Evolutionary conservation across 2,329 filamentous ascomycete species (phyloP), one percentile per base, ranked within the genome.

Genomic region (Fusarium penzigii): DNA sequence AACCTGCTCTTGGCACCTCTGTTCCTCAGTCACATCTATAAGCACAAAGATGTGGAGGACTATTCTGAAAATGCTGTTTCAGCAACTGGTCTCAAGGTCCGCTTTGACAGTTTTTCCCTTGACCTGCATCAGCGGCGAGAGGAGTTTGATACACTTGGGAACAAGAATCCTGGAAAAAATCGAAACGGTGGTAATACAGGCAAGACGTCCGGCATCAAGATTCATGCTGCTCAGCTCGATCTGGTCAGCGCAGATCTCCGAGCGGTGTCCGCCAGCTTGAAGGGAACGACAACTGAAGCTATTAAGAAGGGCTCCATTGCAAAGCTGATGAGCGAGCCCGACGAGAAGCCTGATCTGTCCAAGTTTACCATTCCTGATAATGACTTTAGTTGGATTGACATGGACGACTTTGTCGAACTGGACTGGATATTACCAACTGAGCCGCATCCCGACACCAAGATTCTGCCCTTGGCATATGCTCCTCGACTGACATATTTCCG

Each of bases 371-470:
- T 99, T 45, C 93, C 94, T 0, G 94, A 99, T 69, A 90, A 95
- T 49, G 94, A 99, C 66, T 86, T 92, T 61, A 92, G 88, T 49
- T 99, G 94, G 94, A 92, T 99, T 57, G 94, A 99, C 66, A 97
- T 99, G 92, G 94, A 99, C 68, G 94, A 99, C 69, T 99, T 99
- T 72, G 92, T 99, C 29, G 94, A 99, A 70, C 77, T 99, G 17
- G 95, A 97, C 68, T 97, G 93, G 93, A 92, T 96, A 48, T 74
- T 97, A 20, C 93, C 93, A 1, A 88, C 90, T 13, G 90, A 96
- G 66, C 85, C 88, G 32, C 95, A 96, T 60, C 92, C 93, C 1
- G 88, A 95, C 61, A 97, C 93, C 1, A 92, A 94, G 70, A 99
- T 99, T 42, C 74, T 99, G 48, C 95, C 95, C 0, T 80, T 99